phyloP scores from a whole-genome alignment of 768 basidiomycete species.

The Lanmaoa rubissima region DNA sequence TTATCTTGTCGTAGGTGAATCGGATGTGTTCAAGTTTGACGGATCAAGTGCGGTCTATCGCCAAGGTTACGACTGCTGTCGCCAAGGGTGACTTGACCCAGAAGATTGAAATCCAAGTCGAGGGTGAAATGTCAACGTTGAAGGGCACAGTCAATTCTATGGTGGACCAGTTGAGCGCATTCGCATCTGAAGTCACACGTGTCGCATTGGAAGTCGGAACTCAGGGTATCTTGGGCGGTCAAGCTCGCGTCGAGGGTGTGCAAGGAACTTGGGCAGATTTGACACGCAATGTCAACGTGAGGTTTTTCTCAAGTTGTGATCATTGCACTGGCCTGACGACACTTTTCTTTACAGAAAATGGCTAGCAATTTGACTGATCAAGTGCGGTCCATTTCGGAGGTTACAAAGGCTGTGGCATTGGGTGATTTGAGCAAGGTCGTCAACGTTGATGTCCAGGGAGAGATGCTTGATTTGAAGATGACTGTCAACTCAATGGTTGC shows the following conservation, averaged over 20 bases:
- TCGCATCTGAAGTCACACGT: constrained; percentile 79
- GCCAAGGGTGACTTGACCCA: constrained; percentile 89
- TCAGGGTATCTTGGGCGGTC: constrained; percentile 86
- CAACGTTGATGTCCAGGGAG: constrained; percentile 90
- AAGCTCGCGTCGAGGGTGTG: constrained; percentile 86
- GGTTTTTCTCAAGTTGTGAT: background rate
- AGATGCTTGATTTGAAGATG: constrained; percentile 84
- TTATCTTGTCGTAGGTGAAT: constrained; percentile 50
- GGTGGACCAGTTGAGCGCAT: constrained; percentile 87
- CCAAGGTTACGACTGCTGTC: constrained; percentile 84
- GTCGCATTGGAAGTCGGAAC: constrained; percentile 90
- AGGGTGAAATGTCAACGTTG: constrained; percentile 83
- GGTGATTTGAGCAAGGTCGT: constrained; percentile 85
- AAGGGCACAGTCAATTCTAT: constrained; percentile 90
- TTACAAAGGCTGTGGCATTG: constrained; percentile 71
- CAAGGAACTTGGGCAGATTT: constrained; percentile 93
- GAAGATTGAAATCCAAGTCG: constrained; percentile 89
- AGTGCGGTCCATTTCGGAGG: constrained; percentile 89
- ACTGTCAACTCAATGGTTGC: constrained; percentile 80
- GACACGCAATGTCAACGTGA: constrained; percentile 85
- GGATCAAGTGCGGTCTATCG: constrained; percentile 80
- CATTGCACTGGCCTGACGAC: background rate
- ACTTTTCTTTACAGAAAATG: constrained; percentile 62
- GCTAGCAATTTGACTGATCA: constrained; percentile 82
- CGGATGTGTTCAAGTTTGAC: constrained; percentile 80